A percentile compares a stretch with the other conserved stretches of the same genome.
phyloP scores from a whole-genome alignment of 306 rosid genomes.

The Medicago arabica region DNA sequence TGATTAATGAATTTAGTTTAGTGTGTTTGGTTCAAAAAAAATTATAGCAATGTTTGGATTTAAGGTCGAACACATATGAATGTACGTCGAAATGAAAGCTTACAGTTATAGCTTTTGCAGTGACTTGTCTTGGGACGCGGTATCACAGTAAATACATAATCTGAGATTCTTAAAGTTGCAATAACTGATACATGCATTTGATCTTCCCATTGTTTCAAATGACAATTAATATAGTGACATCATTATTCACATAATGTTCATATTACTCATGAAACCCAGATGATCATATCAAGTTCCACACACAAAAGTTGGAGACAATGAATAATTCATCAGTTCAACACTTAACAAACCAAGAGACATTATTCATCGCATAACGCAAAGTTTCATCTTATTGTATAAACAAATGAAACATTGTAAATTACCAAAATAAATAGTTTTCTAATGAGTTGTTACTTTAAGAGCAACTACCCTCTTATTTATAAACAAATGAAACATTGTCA shows the following conservation, averaged over 20 bases:
- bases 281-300: slow-evolving; percentile 18
- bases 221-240: background rate
- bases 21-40: no score
- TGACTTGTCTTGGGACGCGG: no score
- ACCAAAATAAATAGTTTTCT: slow-evolving; percentile 12
- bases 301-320: slow-evolving; percentile 1
- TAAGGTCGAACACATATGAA: no score
- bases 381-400: slow-evolving; percentile 11
- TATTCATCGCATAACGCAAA: background rate
- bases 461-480: slow-evolving; percentile 21
- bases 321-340: slow-evolving; percentile 29
- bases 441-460: slow-evolving; percentile 28
- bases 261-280: background rate
- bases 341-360: slow-evolving; percentile 49
- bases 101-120: no score
- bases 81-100: no score
- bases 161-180: no score
- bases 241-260: slow-evolving; percentile 3
- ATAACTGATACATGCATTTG: no score
- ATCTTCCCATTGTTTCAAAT: background rate
- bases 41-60: no score
- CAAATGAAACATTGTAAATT: slow-evolving; percentile 31
- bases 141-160: no score
- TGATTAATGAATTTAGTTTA: no score
- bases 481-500: slow-evolving; percentile 20